These are phyloP conservation scores for Lentithecium fluviatile DNA, from an alignment of 495 filamentous ascomycete genomes.

Conservation along the genomic window DNA sequence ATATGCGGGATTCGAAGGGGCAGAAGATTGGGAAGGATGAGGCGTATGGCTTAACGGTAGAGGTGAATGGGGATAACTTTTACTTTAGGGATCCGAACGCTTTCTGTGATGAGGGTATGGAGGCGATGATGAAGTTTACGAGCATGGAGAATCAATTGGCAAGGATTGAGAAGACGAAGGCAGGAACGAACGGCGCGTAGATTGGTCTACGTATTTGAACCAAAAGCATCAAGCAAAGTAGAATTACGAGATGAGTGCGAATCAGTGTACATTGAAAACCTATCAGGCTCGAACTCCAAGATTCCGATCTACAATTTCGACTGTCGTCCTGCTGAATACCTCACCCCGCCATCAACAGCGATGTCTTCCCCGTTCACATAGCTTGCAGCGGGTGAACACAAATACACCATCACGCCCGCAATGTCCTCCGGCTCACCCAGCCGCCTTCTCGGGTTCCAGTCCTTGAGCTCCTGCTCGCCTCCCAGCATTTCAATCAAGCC, in stretches of 20 bases:
- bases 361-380: slow-evolving; percentile 45
- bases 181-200: not conserved
- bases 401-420: slow-evolving; percentile 46
- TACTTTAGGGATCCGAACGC: slow-evolving; percentile 33
- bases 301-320: slow-evolving; percentile 19
- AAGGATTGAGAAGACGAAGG: slow-evolving; percentile 29
- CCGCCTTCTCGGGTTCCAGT: slow-evolving; percentile 41
- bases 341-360: slow-evolving; percentile 37
- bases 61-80: slow-evolving; percentile 35
- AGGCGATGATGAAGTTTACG: slow-evolving; percentile 35
- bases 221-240: too few species aligned
- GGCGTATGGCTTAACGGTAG: slow-evolving; percentile 34
- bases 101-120: slow-evolving; percentile 39
- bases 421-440: slow-evolving; percentile 48
- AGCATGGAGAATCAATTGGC: slow-evolving; percentile 33
- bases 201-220: too few species aligned
- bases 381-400: slow-evolving; percentile 40
- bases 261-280: too few species aligned
- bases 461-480: slow-evolving; percentile 37
- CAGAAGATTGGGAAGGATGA: slow-evolving; percentile 16
- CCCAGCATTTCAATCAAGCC: slow-evolving; percentile 47
- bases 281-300: too few species aligned
- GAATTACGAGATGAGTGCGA: too few species aligned
- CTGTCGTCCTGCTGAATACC: slow-evolving; percentile 25
- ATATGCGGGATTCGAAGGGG: slow-evolving; percentile 22